A percentile compares a stretch with the other conserved stretches of the same genome.
phyloP scores from a whole-genome alignment of 495 filamentous ascomycete genomes.

The Hypoxylon fuscum region DNA sequence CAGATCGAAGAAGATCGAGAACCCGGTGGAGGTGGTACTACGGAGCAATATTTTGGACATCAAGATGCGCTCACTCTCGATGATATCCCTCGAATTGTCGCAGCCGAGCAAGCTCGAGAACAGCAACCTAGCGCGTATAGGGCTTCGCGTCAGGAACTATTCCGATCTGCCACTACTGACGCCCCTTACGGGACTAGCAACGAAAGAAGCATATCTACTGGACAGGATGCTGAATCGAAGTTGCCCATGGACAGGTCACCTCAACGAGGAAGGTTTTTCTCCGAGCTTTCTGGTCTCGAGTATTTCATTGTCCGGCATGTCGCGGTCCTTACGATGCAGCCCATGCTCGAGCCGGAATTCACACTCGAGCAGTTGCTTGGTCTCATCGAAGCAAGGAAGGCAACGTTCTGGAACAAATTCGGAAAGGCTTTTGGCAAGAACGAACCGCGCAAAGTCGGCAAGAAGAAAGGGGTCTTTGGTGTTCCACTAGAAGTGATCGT shows the following conservation, averaged over 20 bases:
- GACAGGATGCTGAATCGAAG: constrained; percentile 63
- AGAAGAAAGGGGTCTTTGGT: constrained; percentile 95
- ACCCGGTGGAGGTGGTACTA: constrained; percentile 72
- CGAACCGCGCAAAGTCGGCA: constrained; percentile 77
- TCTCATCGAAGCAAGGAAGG: constrained; percentile 91
- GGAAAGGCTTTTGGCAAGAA: constrained; percentile 89
- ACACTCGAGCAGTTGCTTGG: constrained; percentile 93
- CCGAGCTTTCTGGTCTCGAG: constrained; percentile 92
- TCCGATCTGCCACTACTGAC: constrained; percentile 69
- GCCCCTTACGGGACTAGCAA: constrained; percentile 77
- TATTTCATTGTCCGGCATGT: constrained; percentile 97
- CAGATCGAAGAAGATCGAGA: constrained; percentile 91
- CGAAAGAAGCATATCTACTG: constrained; percentile 76
- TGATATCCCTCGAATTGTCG: constrained; percentile 97
- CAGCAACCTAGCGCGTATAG: constrained; percentile 79
- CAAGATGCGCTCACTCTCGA: constrained; percentile 92
- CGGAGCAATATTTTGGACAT: constrained; percentile 83
- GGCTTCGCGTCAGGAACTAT: constrained; percentile 76
- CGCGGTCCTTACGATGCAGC: constrained; percentile 94
- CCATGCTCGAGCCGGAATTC: constrained; percentile 88
- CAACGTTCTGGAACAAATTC: constrained; percentile 97
- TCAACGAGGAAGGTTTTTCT: constrained; percentile 83
- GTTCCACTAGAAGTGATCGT: constrained; percentile 85
- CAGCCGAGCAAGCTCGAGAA: constrained; percentile 92
- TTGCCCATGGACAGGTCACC: constrained; percentile 56